Base-by-base conservation (phyloP, 169 alveolate genomes). In the Cyclospora cayetanensis region DNA sequence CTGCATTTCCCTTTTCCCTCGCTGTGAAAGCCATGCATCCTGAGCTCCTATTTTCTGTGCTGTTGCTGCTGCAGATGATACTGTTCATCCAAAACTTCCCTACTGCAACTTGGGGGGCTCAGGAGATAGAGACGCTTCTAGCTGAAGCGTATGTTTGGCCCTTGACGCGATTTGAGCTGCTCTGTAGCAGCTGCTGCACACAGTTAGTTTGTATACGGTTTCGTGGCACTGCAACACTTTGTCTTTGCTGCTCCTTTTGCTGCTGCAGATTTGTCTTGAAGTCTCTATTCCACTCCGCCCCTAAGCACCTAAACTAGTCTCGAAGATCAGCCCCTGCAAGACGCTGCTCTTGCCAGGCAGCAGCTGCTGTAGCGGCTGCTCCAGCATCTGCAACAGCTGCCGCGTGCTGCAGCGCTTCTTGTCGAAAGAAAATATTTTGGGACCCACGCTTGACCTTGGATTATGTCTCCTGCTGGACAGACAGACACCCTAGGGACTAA, bases 11-110 rank as follows among this genome's bases (percentile, higher is more conserved):
- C 9, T 5, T 22, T 72, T 22, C 27, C 11, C 27, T 22, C 29
- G 46, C 4, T 11, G 55, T 72, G 31, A 20, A 53, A 50, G 9
- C 9, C 9, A 50, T 9, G 9, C 60, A 18, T 50, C 25, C 27
- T 63, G 11, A 7, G 76, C n/a, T 63, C 37, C 76, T 79, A 25
- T 79, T 9, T 9, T 12, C 9, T 60, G 60, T 27, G 39, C n/a
- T n/a, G n/a, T n/a, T n/a, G n/a, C n/a, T n/a, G n/a, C 2, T 60
- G 91, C 96, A 96, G 92, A 94, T 96, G 91, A 94, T 97, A 95
- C 92, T 97, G 55, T 97, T 97, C 91, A 94, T 97, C 93, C 99
- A 97, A 93, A 95, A 96, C 50, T 94, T 95, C 37, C 99, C 99
- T 25, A 96, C 99, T 4, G 94, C 95, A 31, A 90, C 91, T 76